These are phyloP conservation scores for Brachypodium distachyon DNA, from an alignment of 202 grass and related monocot genomes.

Conservation along the genomic window DNA sequence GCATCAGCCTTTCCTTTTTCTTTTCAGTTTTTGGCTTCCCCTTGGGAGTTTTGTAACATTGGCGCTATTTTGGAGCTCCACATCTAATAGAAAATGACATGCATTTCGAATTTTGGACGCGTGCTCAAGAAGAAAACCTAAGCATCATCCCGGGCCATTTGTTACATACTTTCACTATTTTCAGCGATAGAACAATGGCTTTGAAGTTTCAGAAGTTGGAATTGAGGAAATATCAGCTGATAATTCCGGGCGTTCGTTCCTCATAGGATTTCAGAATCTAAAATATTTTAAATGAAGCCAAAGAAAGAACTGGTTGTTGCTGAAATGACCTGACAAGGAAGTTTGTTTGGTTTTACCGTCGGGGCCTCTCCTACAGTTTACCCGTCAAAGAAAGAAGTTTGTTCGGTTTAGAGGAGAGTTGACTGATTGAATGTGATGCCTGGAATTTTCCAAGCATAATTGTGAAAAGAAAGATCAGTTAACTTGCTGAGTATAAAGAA, in stretches of 20 bases:
- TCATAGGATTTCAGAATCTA: conserved; percentile 52
- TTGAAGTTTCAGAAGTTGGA: conserved; percentile 34
- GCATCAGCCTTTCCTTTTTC: too few relatives aligned
- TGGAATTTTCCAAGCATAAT: not conserved
- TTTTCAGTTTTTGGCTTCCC: too few relatives aligned
- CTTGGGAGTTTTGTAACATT: too few relatives aligned
- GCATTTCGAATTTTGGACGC: too few relatives aligned
- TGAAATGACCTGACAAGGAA: not conserved
- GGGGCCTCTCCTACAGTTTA: too few relatives aligned
- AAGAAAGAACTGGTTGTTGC: not conserved
- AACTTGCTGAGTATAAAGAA: not conserved
- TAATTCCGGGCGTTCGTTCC: conserved; percentile 68
- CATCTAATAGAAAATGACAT: too few relatives aligned
- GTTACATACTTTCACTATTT: not conserved
- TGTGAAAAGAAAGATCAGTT: not conserved
- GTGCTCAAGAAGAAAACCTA: too few relatives aligned
- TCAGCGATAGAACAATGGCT: conserved; percentile 10
- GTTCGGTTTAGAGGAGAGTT: not conserved
- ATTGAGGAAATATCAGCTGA: conserved; percentile 86
- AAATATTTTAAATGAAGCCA: conserved; percentile 33
- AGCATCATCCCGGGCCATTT: not conserved
- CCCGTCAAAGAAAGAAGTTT: not conserved
- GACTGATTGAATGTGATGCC: not conserved
- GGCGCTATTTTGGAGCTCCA: too few relatives aligned
- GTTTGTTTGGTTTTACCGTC: not conserved